Evolutionary conservation across 768 basidiomycete genomes (phyloP).

Genomic region (Sistotremastrum suecicum): DNA sequence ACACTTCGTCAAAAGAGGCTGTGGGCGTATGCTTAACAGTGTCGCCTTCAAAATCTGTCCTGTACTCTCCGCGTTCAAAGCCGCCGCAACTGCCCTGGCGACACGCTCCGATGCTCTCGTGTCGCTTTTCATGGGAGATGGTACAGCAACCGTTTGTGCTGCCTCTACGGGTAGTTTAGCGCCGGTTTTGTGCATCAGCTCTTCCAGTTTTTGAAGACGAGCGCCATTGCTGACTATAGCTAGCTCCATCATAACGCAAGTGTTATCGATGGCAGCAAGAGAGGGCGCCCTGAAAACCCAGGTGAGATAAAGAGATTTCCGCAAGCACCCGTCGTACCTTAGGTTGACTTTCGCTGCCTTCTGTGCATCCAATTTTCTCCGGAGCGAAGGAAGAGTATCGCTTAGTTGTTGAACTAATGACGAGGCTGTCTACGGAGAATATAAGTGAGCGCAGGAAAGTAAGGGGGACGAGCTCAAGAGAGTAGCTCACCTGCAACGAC

Average conservation of each 20-base stretch:
- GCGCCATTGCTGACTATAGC: conserved; percentile 48
- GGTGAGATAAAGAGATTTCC: background rate
- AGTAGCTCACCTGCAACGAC: conserved; percentile 34
- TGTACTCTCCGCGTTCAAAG: conserved; percentile 67
- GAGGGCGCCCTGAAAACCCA: conserved; percentile 46
- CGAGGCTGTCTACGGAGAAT: conserved; percentile 37
- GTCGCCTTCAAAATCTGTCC: conserved; percentile 58
- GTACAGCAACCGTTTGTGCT: background rate
- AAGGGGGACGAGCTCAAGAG: no score
- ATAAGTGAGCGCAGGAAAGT: no score
- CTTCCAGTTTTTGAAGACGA: conserved; percentile 35
- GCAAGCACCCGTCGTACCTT: conserved; percentile 29
- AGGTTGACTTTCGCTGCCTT: conserved; percentile 48
- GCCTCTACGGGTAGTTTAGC: conserved; percentile 1
- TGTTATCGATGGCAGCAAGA: conserved; percentile 72
- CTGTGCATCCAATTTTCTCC: conserved; percentile 50
- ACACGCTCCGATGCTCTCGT: conserved; percentile 20
- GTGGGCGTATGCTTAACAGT: conserved; percentile 41
- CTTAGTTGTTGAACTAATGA: conserved; percentile 73
- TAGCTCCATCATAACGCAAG: conserved; percentile 73
- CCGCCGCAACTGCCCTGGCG: conserved; percentile 63
- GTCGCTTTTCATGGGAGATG: background rate
- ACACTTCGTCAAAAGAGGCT: conserved; percentile 45
- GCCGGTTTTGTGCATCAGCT: conserved; percentile 33
- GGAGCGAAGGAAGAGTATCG: conserved; percentile 50